phyloP scores from a whole-genome alignment of 106 monocot species.

The Phalaenopsis aphrodite region DNA sequence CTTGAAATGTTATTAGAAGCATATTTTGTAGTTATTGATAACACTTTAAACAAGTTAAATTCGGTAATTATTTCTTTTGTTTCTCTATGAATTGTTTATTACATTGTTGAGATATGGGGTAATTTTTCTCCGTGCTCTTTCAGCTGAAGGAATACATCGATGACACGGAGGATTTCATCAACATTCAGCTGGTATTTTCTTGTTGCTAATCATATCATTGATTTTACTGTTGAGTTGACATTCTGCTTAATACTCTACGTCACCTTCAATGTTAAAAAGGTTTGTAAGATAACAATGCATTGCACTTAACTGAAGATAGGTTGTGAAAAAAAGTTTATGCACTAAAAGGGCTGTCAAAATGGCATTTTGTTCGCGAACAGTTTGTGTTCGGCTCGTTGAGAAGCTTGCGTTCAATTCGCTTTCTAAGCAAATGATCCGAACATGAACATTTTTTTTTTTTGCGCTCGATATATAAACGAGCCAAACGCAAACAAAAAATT shows the following conservation, averaged over 20 bases:
- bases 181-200: conserved; percentile 56
- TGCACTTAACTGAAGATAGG: too few relatives aligned
- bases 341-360: too few relatives aligned
- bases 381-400: too few relatives aligned
- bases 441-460: too few relatives aligned
- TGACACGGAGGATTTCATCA: conserved; percentile 79
- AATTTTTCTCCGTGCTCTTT: conserved; percentile 8
- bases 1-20: conserved; percentile 72
- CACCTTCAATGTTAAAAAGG: too few relatives aligned
- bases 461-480: too few relatives aligned
- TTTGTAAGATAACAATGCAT: too few relatives aligned
- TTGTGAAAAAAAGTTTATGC: too few relatives aligned
- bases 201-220: not conserved
- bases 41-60: conserved; percentile 57
- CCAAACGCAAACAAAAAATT: too few relatives aligned
- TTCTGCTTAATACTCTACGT: not conserved
- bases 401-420: too few relatives aligned
- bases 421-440: too few relatives aligned
- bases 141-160: conserved; percentile 80
- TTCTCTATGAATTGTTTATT: not conserved
- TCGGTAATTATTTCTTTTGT: conserved; percentile 28
- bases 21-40: conserved; percentile 70
- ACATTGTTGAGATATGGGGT: not conserved
- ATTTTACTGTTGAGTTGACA: not conserved
- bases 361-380: too few relatives aligned